Conservation (phyloP, 345 rosid genomes). For the Salix brachista region DNA sequence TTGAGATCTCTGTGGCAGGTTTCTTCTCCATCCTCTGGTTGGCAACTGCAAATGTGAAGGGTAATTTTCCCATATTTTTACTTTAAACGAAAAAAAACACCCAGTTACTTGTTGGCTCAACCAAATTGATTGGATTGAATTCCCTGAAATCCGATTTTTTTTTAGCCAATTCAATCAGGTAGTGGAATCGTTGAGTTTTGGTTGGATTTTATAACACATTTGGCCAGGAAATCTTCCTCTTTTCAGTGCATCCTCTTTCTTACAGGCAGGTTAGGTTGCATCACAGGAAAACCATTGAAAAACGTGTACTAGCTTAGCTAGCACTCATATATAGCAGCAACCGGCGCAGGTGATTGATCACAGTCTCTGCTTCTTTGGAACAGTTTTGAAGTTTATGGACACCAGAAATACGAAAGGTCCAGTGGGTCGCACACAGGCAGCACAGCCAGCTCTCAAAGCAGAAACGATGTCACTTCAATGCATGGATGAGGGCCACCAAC, state of each 20-base stretch:
- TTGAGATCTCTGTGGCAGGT: slow-evolving; percentile 95
- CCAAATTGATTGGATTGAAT: no score
- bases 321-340: not conserved
- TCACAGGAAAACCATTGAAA: not conserved
- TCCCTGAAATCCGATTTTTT: no score
- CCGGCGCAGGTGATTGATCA: not conserved
- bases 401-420: not conserved
- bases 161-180: no score
- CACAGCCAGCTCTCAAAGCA: not conserved
- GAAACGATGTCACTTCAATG: not conserved
- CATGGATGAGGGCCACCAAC: not conserved
- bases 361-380: not conserved
- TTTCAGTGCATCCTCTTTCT: not conserved
- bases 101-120: no score
- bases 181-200: no score
- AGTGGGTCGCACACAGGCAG: not conserved
- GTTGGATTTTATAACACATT: not conserved
- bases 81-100: no score
- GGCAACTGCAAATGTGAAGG: slow-evolving; percentile 57
- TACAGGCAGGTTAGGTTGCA: not conserved
- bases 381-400: not conserved
- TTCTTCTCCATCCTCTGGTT: slow-evolving; percentile 89
- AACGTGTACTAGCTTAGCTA: not conserved
- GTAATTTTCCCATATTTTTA: no score
- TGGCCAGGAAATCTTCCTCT: not conserved